Percentiles rank a stretch among this genome's conserved stretches.
These are phyloP conservation scores for Lachancea meyersii DNA, from an alignment of 805 yeast species.

Conservation along the genomic window DNA sequence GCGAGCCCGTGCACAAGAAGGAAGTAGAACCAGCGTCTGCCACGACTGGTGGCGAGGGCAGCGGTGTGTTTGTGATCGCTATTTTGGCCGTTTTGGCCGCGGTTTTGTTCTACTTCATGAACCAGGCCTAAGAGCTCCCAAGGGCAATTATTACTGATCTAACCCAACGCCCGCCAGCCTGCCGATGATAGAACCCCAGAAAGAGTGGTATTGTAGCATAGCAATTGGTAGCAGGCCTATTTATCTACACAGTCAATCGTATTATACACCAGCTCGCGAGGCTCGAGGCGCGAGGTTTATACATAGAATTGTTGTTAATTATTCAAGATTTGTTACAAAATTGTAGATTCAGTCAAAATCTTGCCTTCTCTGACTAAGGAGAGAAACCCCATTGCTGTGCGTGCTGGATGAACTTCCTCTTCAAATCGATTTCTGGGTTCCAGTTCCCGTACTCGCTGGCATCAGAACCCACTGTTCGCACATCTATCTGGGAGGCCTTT, in stretches of 20 bases:
- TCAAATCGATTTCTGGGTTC: constrained; percentile 29
- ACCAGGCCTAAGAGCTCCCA: constrained; percentile 10
- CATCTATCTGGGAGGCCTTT: constrained; percentile 25
- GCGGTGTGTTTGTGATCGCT: constrained; percentile 75
- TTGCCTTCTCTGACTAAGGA: too few relatives aligned
- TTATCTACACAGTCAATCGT: too few relatives aligned
- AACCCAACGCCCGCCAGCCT: too few relatives aligned
- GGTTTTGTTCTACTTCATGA: constrained; percentile 26
- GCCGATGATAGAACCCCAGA: neutral
- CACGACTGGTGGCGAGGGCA: constrained; percentile 53
- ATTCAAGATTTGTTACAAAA: neutral
- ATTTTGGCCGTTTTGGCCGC: constrained; percentile 49
- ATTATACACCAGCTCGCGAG: too few relatives aligned
- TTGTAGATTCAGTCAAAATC: too few relatives aligned
- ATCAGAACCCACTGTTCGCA: constrained; percentile 17
- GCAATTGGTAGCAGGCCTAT: neutral
- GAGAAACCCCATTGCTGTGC: too few relatives aligned
- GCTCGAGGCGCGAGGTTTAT: too few relatives aligned
- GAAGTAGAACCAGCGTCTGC: constrained; percentile 36
- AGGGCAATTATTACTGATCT: too few relatives aligned
- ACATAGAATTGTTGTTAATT: too few relatives aligned
- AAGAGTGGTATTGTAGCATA: neutral
- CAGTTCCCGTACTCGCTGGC: constrained; percentile 30
- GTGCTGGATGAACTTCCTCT: constrained; percentile 28
- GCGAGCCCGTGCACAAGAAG: constrained; percentile 31